These are phyloP conservation scores for Dactylellina parvicollis DNA, from an alignment of 2,329 filamentous ascomycete genomes.

Conservation along the genomic window DNA sequence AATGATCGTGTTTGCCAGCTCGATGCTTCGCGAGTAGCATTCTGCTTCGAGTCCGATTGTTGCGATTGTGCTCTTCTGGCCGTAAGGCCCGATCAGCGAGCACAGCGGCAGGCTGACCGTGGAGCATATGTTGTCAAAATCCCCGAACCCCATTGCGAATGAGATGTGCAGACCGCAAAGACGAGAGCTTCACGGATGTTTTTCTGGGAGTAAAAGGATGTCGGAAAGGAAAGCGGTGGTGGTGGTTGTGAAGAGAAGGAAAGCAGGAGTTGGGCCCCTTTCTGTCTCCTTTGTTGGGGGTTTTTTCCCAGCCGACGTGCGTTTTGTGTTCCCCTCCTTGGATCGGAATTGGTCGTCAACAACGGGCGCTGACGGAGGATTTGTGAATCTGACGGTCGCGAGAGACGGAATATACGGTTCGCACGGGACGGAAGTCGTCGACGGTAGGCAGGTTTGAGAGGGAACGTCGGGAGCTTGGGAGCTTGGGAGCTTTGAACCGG, in stretches of 20 bases:
- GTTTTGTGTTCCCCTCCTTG: not conserved
- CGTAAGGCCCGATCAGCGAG: slow-evolving; percentile 76
- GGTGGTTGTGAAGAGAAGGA: not conserved
- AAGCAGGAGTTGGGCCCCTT: not conserved
- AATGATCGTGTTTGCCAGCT: slow-evolving; percentile 97
- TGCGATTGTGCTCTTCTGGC: slow-evolving; percentile 64
- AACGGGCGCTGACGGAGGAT: too few species aligned
- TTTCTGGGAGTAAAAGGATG: not conserved
- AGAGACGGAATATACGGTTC: too few species aligned
- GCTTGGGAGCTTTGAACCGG: too few species aligned
- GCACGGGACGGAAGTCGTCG: too few species aligned
- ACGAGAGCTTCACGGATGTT: not conserved
- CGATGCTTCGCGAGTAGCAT: slow-evolving; percentile 94
- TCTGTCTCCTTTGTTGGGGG: slow-evolving; percentile 3
- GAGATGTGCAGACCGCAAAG: slow-evolving; percentile 9
- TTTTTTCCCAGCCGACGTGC: not conserved
- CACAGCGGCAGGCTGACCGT: slow-evolving; percentile 88
- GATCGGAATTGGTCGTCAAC: not conserved
- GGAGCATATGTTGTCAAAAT: slow-evolving; percentile 86
- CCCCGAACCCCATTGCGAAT: slow-evolving; percentile 79
- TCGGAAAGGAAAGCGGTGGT: not conserved
- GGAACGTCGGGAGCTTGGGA: too few species aligned
- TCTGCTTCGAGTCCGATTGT: slow-evolving; percentile 80
- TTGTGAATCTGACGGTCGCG: too few species aligned
- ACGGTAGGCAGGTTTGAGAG: too few species aligned